Evolutionary conservation across 768 basidiomycete species (phyloP).

Genomic region (Vararia minispora): DNA sequence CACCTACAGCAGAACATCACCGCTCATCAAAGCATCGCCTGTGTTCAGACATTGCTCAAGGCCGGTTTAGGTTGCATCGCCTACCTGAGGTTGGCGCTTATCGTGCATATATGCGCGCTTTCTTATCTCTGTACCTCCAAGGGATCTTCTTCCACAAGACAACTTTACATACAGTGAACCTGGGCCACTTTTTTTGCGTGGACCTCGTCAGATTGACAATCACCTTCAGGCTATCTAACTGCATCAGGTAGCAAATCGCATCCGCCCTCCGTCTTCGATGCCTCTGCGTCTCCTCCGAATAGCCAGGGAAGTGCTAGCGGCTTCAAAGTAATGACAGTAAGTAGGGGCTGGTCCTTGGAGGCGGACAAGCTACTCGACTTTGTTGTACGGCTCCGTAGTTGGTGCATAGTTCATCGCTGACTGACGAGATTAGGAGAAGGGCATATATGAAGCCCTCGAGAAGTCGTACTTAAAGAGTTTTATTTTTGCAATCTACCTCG

Average conservation of each 20-base stretch:
- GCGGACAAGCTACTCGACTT: slow-evolving; percentile 77
- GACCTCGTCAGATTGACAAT: slow-evolving; percentile 3
- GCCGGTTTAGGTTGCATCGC: slow-evolving; percentile 71
- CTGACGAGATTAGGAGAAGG: slow-evolving; percentile 49
- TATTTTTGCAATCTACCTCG: slow-evolving; percentile 78
- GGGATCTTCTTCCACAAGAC: slow-evolving; percentile 68
- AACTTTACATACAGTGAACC: slow-evolving; percentile 59
- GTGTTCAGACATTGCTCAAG: slow-evolving; percentile 59
- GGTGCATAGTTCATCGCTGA: slow-evolving; percentile 6
- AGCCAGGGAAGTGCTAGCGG: slow-evolving; percentile 39
- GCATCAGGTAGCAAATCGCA: no score
- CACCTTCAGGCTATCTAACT: slow-evolving; percentile 40
- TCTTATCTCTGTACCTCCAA: slow-evolving; percentile 17
- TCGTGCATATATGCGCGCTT: slow-evolving; percentile 7
- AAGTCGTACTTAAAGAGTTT: slow-evolving; percentile 79
- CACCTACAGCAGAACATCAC: slow-evolving; percentile 18
- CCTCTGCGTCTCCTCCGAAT: slow-evolving; percentile 22
- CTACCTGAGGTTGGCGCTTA: slow-evolving; percentile 47
- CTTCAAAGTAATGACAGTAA: slow-evolving; percentile 64
- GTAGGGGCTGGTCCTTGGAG: slow-evolving; percentile 70
- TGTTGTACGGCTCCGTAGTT: slow-evolving; percentile 36
- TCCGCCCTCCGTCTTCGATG: no score
- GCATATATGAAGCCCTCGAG: slow-evolving; percentile 79
- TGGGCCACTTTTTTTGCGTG: not conserved
- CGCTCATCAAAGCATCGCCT: slow-evolving; percentile 51